Evolutionary conservation across 441 rosid species (phyloP).

Genomic region (Populus hybrid): DNA sequence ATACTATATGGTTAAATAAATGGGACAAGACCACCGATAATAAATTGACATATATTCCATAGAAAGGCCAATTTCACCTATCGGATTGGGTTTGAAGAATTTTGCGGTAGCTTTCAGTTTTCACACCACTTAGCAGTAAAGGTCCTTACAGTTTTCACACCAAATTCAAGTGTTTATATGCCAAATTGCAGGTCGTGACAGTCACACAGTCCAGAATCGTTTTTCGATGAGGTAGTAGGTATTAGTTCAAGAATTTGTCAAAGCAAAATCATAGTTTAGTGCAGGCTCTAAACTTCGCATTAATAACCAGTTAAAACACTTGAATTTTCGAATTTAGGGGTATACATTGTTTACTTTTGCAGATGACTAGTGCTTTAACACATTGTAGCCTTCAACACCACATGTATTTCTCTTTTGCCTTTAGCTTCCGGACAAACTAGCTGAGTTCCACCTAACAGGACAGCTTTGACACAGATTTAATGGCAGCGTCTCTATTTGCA

Average conservation of each 20-base stretch:
- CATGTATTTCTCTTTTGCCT: neutral
- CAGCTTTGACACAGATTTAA: neutral
- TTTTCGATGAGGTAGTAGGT: neutral
- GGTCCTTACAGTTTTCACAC: neutral
- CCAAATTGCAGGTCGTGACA: neutral
- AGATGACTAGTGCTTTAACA: neutral
- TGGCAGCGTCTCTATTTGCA: neutral
- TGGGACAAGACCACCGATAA: neutral
- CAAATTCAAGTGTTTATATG: neutral
- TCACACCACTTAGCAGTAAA: neutral
- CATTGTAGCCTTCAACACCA: too few species aligned
- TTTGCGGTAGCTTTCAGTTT: neutral
- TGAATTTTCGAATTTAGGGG: neutral
- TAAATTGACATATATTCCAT: neutral
- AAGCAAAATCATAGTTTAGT: neutral
- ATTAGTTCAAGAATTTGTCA: neutral
- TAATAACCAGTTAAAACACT: neutral
- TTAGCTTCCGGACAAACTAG: neutral
- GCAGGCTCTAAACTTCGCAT: neutral
- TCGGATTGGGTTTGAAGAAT: neutral
- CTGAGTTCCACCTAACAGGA: neutral
- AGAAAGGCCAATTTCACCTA: neutral
- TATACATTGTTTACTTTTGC: neutral
- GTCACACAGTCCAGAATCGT: neutral
- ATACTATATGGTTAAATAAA: neutral